Evolutionary conservation across 306 rosid genomes (phyloP).

Genomic region (Gastrolobium villosum): DNA sequence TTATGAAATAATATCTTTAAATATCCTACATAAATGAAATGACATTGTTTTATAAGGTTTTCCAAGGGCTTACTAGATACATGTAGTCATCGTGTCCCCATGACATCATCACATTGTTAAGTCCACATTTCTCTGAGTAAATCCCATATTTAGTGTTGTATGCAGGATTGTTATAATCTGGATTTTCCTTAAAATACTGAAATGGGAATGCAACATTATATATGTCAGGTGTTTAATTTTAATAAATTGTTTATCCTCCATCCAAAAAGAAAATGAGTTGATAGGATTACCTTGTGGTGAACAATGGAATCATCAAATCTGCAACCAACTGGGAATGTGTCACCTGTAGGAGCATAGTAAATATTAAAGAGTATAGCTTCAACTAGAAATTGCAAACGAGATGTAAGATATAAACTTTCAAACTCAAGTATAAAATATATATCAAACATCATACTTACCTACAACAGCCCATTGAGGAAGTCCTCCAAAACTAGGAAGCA

Average conservation of each 20-base stretch:
- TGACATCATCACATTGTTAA: slow-evolving; percentile 82
- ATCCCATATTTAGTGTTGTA: slow-evolving; percentile 75
- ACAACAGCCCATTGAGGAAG: slow-evolving; percentile 97
- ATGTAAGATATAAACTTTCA: neutral
- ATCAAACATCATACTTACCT: slow-evolving; percentile 50
- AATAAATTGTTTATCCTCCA: neutral
- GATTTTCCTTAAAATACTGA: slow-evolving; percentile 75
- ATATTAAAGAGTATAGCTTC: slow-evolving; percentile 21
- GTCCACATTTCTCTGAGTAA: slow-evolving; percentile 79
- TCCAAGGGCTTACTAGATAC: slow-evolving; percentile 66
- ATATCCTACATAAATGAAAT: neutral
- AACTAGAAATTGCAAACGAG: neutral
- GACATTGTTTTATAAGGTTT: neutral
- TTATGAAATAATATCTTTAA: slow-evolving; percentile 15
- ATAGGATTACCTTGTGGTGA: slow-evolving; percentile 71
- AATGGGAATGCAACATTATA: neutral
- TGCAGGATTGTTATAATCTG: slow-evolving; percentile 61
- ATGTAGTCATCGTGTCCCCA: slow-evolving; percentile 97
- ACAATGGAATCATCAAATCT: slow-evolving; percentile 77
- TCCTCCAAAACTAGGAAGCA: slow-evolving; percentile 83
- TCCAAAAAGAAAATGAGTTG: slow-evolving; percentile 4
- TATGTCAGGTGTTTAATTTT: slow-evolving; percentile 19
- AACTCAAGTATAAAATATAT: neutral
- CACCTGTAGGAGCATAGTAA: slow-evolving; percentile 57
- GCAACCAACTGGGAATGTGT: slow-evolving; percentile 88